Base-by-base conservation (phyloP, 2,329 filamentous ascomycete genomes). In the Nemania serpens region DNA sequence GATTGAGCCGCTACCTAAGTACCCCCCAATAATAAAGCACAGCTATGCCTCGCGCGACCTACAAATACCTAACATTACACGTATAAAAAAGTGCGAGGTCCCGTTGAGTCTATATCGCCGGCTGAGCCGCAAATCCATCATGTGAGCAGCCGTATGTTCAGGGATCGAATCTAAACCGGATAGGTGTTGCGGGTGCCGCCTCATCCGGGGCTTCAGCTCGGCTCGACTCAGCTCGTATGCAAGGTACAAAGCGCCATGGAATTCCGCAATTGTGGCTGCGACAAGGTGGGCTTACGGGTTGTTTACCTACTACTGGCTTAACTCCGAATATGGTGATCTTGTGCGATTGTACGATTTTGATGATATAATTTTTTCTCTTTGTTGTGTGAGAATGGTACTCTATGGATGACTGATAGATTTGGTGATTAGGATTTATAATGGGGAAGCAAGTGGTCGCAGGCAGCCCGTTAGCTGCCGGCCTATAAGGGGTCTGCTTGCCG, bases 181-280 rank as follows among this genome's bases (percentile, higher is more conserved):
- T 39, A n/a, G 10, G 41, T 43, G 11, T 43, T 18, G 41, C 9
- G 15, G 17, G 18, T 12, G 15, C 33, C 47, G 47, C 29, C 29
- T 25, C 33, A 37, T 37, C 33, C 48, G 48, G 22, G 41, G n/a
- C 9, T 39, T 3, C 4, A 39, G 36, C 11, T 39, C 36, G 29
- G 29, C 25, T 46, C 20, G 25, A 20, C 18, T 48, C 46, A 48
- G 46, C 43, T 41, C 15, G 20, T n/a, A 20, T 55, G 52, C 52
- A 55, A 55, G 52, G 52, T 47, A 55, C 52, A 15, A 43, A 18
- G 37, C 49, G n/a, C 29, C 42, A 46, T 46, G 51, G n/a, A 42
- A 20, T 55, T 46, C 18, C n/a, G 20, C 5, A 20, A 18, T 7
- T 48, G 46, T 10, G 22, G 45, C 25, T 22, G 18, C 9, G n/a